A percentile compares a stretch with the other conserved stretches of the same genome.
phyloP scores from a whole-genome alignment of 768 basidiomycete genomes.

The Rhodotorula sphaerocarpa region DNA sequence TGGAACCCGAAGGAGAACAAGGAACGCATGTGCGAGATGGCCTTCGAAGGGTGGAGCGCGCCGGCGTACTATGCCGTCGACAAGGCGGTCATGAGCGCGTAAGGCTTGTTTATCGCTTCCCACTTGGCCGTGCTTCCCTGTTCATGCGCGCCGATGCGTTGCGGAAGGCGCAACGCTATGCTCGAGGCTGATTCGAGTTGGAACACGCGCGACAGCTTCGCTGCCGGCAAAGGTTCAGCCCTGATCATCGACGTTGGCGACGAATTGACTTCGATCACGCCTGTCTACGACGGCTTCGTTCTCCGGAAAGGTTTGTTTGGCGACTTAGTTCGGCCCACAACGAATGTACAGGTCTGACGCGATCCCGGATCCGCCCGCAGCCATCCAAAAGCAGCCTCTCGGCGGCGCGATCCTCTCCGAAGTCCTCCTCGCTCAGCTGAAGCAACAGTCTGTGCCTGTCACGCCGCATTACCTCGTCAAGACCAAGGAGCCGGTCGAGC shows the following conservation, averaged over 20 bases:
- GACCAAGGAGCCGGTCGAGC: slow-evolving; percentile 62
- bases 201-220: too few species aligned
- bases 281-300: slow-evolving; percentile 95
- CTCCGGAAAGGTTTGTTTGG: slow-evolving; percentile 68
- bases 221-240: slow-evolving; percentile 94
- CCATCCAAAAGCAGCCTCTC: slow-evolving; percentile 53
- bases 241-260: slow-evolving; percentile 90
- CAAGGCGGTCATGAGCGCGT: slow-evolving; percentile 88
- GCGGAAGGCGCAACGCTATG: too few species aligned
- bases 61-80: slow-evolving; percentile 97
- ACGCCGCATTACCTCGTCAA: slow-evolving; percentile 80
- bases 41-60: slow-evolving; percentile 91
- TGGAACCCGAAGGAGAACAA: slow-evolving; percentile 93
- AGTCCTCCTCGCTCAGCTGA: slow-evolving; percentile 44
- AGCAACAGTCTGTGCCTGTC: slow-evolving; percentile 50
- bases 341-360: background rate
- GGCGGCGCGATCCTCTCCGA: slow-evolving; percentile 59
- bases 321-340: too few species aligned
- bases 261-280: slow-evolving; percentile 79
- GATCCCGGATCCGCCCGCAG: slow-evolving; percentile 45
- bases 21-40: slow-evolving; percentile 90
- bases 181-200: too few species aligned
- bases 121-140: background rate
- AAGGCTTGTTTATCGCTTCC: slow-evolving; percentile 43
- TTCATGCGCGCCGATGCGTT: background rate